Base-by-base conservation (phyloP, 768 basidiomycete species). In the Phlebiopsis gigantea region DNA sequence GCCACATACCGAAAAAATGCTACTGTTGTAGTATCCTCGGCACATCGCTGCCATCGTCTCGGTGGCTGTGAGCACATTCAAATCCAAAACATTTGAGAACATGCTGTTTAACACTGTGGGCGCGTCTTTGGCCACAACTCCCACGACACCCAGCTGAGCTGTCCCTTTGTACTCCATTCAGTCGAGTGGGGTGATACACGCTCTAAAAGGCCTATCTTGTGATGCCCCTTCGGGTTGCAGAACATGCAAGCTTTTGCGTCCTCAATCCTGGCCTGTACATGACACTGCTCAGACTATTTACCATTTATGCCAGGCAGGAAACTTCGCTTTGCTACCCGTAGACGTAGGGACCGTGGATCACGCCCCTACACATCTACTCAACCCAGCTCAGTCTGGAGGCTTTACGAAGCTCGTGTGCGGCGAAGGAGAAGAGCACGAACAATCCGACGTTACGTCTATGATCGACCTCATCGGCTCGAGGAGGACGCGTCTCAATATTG, bases 51-150 rank as follows among this genome's bases (percentile, higher is more conserved):
- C n/a, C n/a, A n/a, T n/a, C n/a, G n/a, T n/a, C n/a, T 39, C 9
- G 34, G 34, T 17, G 17, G 17, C 34, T 39, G 34, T 39, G 34
- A 9, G 17, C 34, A 39, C 34, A 39, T 17, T 39, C 9, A 9
- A 9, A n/a, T n/a, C n/a, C n/a, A n/a, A n/a, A n/a, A n/a, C n/a
- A n/a, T n/a, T n/a, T n/a, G n/a, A n/a, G n/a, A n/a, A n/a, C n/a
- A n/a, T n/a, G n/a, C n/a, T 45, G 24, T 55, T 55, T 55, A 44
- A 21, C 45, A 34, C 30, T 44, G 54, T 55, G 46, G 54, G 46
- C 54, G 44, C 39, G 30, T 7, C 45, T 55, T 55, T 55, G 54
- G 29, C 45, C 26, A 39, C 34, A 10, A 39, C 34, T 39, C 34
- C 17, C 34, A 39, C 34, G 34, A 17, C 8, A 39, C 34, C 34